phyloP scores from a whole-genome alignment of 169 alveolate genomes.

The Toxoplasma gondii region DNA sequence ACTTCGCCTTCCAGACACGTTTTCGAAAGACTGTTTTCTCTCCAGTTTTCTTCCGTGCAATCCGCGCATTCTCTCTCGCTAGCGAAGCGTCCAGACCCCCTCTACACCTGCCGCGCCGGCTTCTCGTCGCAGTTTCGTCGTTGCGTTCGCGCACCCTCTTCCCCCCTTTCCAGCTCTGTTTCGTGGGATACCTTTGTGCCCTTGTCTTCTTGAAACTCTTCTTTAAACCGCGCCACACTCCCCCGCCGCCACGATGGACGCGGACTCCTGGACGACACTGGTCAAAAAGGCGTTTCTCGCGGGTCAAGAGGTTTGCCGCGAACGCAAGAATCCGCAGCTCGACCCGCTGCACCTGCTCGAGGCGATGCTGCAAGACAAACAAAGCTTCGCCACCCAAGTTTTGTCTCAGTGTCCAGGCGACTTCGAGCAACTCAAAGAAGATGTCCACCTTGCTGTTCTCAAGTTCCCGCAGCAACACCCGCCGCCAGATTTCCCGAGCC shows the following conservation, averaged over 20 bases:
- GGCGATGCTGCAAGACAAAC: constrained; percentile 53
- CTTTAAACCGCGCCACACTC: too few species aligned
- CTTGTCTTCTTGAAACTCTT: too few species aligned
- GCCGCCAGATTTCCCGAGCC: constrained; percentile 49
- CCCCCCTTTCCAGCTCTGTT: too few species aligned
- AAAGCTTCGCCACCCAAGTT: constrained; percentile 54
- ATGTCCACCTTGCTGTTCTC: constrained; percentile 8
- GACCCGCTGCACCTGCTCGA: constrained; percentile 50
- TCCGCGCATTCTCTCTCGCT: too few species aligned
- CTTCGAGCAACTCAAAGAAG: constrained; percentile 32
- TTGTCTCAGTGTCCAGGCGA: constrained; percentile 34
- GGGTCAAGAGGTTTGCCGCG: constrained; percentile 47
- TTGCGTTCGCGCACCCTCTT: too few species aligned
- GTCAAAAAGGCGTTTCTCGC: constrained; percentile 49
- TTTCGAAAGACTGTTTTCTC: too few species aligned
- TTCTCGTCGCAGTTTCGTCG: too few species aligned
- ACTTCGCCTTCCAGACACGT: too few species aligned
- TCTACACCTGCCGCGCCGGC: too few species aligned
- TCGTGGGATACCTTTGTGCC: too few species aligned
- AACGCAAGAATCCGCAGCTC: constrained; percentile 50
- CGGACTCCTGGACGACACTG: constrained; percentile 53
- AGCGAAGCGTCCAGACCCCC: too few species aligned
- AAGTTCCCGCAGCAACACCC: constrained; percentile 61
- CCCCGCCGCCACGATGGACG: constrained; percentile 40
- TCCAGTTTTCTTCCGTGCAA: too few species aligned